phyloP scores from a whole-genome alignment of 345 rosid genomes.

The Citrus australasica region DNA sequence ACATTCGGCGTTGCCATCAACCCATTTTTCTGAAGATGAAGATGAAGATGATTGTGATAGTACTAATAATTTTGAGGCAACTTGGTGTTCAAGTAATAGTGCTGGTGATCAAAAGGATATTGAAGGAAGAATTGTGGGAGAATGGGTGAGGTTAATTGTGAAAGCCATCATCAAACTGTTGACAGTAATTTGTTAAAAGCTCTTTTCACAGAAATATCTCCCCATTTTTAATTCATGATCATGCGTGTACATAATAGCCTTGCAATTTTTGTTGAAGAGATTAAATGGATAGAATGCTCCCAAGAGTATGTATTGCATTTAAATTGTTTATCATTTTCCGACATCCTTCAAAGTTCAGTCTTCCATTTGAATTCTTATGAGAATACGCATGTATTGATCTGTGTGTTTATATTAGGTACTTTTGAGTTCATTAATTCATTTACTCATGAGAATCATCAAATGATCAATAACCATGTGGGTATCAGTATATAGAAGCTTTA shows the following conservation, averaged over 20 bases:
- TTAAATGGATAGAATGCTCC: too few relatives aligned
- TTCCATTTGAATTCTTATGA: too few relatives aligned
- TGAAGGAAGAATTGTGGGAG: neutral
- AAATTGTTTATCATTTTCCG: too few relatives aligned
- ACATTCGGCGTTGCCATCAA: neutral
- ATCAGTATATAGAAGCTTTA: too few relatives aligned
- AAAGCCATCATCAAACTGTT: neutral
- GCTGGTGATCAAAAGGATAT: neutral
- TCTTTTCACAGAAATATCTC: neutral
- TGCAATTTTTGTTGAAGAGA: too few relatives aligned
- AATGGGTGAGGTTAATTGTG: neutral
- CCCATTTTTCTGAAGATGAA: neutral
- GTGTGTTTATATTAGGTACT: too few relatives aligned
- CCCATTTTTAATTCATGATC: neutral
- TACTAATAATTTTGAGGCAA: too few relatives aligned
- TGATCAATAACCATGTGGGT: too few relatives aligned
- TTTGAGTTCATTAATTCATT: neutral
- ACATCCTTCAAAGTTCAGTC: too few relatives aligned
- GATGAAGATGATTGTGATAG: neutral
- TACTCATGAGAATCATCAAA: neutral
- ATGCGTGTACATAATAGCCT: too few relatives aligned
- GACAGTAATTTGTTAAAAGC: neutral
- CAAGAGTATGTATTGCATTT: too few relatives aligned
- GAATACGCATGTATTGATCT: too few relatives aligned
- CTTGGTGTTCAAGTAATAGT: neutral